Evolutionary conservation across 768 basidiomycete genomes (phyloP), one percentile per base, ranked within the genome.

Genomic region (Boletus sensibilis): DNA sequence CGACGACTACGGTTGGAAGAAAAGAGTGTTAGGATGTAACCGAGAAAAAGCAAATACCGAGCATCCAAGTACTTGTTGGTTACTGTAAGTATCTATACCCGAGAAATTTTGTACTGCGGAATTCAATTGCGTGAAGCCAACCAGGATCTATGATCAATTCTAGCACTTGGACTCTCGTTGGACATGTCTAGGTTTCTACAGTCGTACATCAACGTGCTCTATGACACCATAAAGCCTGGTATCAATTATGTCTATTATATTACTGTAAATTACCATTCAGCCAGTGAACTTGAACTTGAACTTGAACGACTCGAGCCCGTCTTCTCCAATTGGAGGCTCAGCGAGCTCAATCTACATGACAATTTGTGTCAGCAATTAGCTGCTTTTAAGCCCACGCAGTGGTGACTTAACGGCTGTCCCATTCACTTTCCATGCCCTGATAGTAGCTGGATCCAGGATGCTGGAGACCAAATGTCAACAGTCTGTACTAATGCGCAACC

Each of bases 1-100:
- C 96, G 58, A 97, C 82, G 56, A 98, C 95, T 96, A 8, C 2
- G 13, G 12, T 41, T 23, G 51, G 25, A 53, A 43, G 34, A 44
- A 21, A 38, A 37, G 27, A 13, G 6, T 16, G 38, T 25, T 1
- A 8, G 14, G 29, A 25, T 13, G 40, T 14, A 10, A 23, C 5
- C 29, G 18, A 52, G 29, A 16, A 48, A 43, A 51, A n/a, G 21
- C 16, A 45, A 38, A 42, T 64, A 64, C 63, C 64, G 2, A 64
- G 60, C 63, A 64, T 64, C 12, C 23, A 23, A 45, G 53, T 12
- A 41, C 11, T 12, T 29, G 16, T 18, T n/a, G 38, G 7, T 27
- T 44, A n/a, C n/a, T n/a, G n/a, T n/a, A n/a, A n/a, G n/a, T n/a
- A n/a, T n/a, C n/a, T n/a, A n/a, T n/a, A n/a, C n/a, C n/a, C n/a